These are phyloP conservation scores for Echria macrotheca DNA, from an alignment of 495 filamentous ascomycete genomes.

Conservation along the genomic window DNA sequence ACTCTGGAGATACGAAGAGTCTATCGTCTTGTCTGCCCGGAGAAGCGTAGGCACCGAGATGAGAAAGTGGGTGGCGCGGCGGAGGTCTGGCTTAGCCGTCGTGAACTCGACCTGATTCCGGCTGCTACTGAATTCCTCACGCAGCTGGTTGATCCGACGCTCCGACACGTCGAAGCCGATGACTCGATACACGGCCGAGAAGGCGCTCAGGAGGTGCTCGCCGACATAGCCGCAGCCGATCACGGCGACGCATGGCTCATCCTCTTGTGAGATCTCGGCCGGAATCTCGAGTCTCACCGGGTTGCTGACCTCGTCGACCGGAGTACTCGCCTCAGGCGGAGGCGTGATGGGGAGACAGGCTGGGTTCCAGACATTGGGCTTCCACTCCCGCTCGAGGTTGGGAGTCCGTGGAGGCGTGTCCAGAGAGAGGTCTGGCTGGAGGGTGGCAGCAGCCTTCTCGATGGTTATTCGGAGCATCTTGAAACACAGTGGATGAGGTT, in stretches of 20 bases:
- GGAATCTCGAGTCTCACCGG: too few relatives aligned
- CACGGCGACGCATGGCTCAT: slow-evolving; percentile 28
- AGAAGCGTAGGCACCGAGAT: slow-evolving; percentile 36
- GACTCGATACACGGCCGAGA: slow-evolving; percentile 25
- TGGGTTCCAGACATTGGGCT: background rate
- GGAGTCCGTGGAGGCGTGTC: background rate
- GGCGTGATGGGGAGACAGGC: background rate
- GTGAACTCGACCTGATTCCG: slow-evolving; percentile 18
- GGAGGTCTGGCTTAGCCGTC: slow-evolving; percentile 18
- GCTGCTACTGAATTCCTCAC: slow-evolving; percentile 8
- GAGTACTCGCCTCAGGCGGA: background rate
- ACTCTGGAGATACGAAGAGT: slow-evolving; percentile 25
- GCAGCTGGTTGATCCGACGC: slow-evolving; percentile 15
- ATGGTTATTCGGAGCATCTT: background rate
- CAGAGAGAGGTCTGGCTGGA: background rate
- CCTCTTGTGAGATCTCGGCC: background rate
- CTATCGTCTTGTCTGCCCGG: slow-evolving; percentile 25
- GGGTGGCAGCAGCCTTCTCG: background rate
- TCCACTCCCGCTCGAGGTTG: background rate
- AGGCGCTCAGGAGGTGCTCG: slow-evolving; percentile 26
- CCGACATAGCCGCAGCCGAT: slow-evolving; percentile 38
- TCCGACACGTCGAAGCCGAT: slow-evolving; percentile 32
- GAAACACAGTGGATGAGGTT: too few relatives aligned
- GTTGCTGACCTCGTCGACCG: background rate
- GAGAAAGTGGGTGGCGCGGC: slow-evolving; percentile 29